Evolutionary conservation across 2,329 filamentous ascomycete genomes (phyloP).

Genomic region (Alternaria conjuncta): DNA sequence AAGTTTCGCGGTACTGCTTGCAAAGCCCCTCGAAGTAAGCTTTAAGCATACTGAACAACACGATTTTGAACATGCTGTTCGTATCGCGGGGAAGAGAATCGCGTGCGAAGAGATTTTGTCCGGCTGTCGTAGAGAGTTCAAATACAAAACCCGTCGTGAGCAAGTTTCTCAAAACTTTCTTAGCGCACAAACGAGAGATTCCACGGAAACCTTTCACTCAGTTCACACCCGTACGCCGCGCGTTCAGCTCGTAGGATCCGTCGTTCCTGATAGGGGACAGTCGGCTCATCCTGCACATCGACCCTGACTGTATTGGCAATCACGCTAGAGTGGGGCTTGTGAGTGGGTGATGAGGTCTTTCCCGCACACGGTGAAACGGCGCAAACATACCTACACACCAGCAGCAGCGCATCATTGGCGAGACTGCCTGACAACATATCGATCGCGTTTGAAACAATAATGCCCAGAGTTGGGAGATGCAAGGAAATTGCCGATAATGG

Average conservation of each 20-base stretch:
- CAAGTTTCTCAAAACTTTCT: background rate
- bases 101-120: background rate
- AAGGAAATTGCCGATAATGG: background rate
- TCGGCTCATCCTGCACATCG: background rate
- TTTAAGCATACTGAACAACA: background rate
- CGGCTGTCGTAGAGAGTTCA: background rate
- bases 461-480: background rate
- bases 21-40: background rate
- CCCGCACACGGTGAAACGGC: background rate
- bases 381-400: background rate
- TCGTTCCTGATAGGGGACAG: background rate
- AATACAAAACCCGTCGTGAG: background rate
- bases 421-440: background rate
- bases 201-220: background rate
- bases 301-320: background rate
- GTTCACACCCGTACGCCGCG: background rate
- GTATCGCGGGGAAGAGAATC: background rate
- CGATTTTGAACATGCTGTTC: background rate
- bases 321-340: background rate
- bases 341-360: background rate
- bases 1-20: background rate
- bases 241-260: background rate
- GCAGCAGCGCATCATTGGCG: background rate
- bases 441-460: background rate
- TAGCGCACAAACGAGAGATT: background rate